Conservation (phyloP, 768 basidiomycete species). For the Lentinula sp. region DNA sequence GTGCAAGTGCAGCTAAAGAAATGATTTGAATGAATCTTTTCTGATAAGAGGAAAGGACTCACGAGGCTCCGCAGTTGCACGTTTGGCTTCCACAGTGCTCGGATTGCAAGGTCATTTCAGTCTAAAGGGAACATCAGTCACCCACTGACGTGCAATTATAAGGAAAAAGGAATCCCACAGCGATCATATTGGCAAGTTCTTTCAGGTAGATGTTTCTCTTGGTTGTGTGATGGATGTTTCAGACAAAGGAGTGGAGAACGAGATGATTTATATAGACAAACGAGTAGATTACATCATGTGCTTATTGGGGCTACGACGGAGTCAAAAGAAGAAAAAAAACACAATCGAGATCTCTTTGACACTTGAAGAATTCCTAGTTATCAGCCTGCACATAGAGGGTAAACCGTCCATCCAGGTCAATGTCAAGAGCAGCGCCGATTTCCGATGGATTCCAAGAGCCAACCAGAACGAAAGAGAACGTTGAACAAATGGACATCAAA, state of each 20-base stretch:
- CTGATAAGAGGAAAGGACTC: background rate
- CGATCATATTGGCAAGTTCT: background rate
- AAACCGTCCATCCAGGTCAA: no score
- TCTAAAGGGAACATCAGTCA: background rate
- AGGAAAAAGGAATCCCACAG: background rate
- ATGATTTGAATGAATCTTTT: background rate
- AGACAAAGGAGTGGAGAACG: background rate
- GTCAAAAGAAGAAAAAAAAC: background rate
- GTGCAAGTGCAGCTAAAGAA: background rate
- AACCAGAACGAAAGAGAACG: no score
- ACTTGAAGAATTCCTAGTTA: no score
- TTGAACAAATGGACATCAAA: no score
- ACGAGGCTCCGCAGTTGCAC: slow-evolving; percentile 1
- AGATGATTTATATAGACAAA: background rate
- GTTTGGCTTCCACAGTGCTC: slow-evolving; percentile 1
- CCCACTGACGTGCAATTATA: background rate
- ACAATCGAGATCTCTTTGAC: no score
- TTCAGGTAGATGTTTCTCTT: background rate
- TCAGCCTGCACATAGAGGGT: no score
- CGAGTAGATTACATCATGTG: background rate
- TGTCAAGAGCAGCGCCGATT: no score
- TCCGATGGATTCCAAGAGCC: no score
- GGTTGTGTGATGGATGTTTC: background rate
- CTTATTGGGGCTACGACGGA: background rate
- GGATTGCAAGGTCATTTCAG: background rate